Evolutionary conservation across 176 grass and related monocot species (phyloP).

Genomic region (Chrysopogon serrulatus): DNA sequence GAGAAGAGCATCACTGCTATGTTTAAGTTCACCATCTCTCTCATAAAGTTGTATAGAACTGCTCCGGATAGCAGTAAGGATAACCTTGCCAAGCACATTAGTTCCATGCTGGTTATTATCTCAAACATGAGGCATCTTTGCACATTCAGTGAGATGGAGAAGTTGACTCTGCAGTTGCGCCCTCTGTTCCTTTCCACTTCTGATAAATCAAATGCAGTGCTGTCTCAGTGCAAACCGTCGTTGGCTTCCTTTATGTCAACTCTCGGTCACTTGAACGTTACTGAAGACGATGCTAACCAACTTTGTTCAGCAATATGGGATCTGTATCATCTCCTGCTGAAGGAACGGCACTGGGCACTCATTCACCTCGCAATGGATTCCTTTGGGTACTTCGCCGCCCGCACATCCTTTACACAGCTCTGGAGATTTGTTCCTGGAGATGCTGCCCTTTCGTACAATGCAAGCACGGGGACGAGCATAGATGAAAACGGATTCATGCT

Average conservation of each 20-base stretch:
- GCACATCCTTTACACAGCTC: slow-evolving; percentile 76
- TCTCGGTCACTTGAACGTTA: slow-evolving; percentile 63
- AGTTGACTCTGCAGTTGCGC: slow-evolving; percentile 59
- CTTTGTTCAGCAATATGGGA: slow-evolving; percentile 62
- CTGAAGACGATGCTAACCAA: slow-evolving; percentile 46
- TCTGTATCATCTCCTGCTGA: slow-evolving; percentile 70
- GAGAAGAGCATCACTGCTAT: slow-evolving; percentile 41
- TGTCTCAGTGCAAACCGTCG: slow-evolving; percentile 68
- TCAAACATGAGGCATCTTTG: slow-evolving; percentile 61
- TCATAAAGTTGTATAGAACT: slow-evolving; percentile 64
- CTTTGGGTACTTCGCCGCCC: slow-evolving; percentile 85
- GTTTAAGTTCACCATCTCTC: slow-evolving; percentile 55
- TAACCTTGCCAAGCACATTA: slow-evolving; percentile 54
- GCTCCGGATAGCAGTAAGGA: slow-evolving; percentile 36
- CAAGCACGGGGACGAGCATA: slow-evolving; percentile 36
- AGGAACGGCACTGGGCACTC: slow-evolving; percentile 72
- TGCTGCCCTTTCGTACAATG: slow-evolving; percentile 78
- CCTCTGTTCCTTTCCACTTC: slow-evolving; percentile 38
- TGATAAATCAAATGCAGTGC: slow-evolving; percentile 33
- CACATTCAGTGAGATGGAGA: slow-evolving; percentile 53
- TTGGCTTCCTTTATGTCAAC: slow-evolving; percentile 75
- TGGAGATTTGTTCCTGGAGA: slow-evolving; percentile 79
- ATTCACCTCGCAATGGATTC: slow-evolving; percentile 66
- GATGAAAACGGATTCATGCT: slow-evolving; percentile 77
- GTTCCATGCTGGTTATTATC: slow-evolving; percentile 67